Base-by-base conservation (phyloP, 768 basidiomycete species). In the Boletellus emodensis region DNA sequence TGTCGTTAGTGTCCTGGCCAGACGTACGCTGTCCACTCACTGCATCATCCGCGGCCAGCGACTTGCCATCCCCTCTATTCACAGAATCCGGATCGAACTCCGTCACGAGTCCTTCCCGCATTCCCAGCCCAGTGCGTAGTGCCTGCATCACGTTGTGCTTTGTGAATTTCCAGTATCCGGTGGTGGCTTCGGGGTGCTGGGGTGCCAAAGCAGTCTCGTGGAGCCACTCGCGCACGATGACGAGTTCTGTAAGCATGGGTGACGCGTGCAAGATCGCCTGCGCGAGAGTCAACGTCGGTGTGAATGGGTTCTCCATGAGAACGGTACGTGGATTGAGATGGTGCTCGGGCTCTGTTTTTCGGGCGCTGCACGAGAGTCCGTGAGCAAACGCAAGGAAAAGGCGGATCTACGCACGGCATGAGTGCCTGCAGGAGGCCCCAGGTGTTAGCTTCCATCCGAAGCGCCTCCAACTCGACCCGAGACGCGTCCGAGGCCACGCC, bases 191-290 rank as follows among this genome's bases (percentile, higher is more conserved):
- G 1, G 85, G 84, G 38, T 77, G 74, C 28, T 73, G 67, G 0
- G 80, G 78, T n/a, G 74, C 50, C 0, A 82, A 79, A 0, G 88
- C 86, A 0, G 80, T 85, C 37, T 90, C 87, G 54, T 91, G 87
- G 1, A 92, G 75, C 91, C 91, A 94, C 65, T 92, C 89, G n/a
- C 87, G 81, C 8, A 92, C 83, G 39, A 87, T 82, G 40, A 89
- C 75, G 48, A 92, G 87, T 53, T 91, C 90, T 1, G 79, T 69
- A 33, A 92, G 81, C 2, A 85, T 74, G 0, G 80, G 81, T 0
- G 84, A 88, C 3, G 80, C 69, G 42, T 78, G 69, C 75, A 94
- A 78, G 44, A 90, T 80, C 3, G 82, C 78, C 61, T 90, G 84
- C 0, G 86, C 87, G 24, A 94, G 77, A 0, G 83, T 83, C 5